phyloP scores from a whole-genome alignment of 148 eudicot species.

The Fallopia convolvulus region DNA sequence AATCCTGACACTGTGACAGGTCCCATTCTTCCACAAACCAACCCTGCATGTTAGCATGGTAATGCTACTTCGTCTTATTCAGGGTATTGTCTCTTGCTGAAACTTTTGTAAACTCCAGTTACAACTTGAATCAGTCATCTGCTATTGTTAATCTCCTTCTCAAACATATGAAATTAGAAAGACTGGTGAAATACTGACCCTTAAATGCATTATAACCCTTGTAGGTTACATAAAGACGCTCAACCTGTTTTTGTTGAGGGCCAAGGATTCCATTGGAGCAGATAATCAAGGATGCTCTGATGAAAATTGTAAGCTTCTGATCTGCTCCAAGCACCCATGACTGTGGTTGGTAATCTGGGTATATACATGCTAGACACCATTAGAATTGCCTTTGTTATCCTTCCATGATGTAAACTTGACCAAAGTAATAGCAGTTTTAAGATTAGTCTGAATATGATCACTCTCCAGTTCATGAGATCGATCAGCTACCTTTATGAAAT shows the following conservation, averaged over 20 bases:
- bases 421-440: not conserved
- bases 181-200: not conserved
- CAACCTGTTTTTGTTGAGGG: conserved; percentile 69
- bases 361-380: not conserved
- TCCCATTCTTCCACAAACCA: conserved; percentile 73
- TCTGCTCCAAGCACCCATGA: not conserved
- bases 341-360: not conserved
- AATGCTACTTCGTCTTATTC: conserved; percentile 46
- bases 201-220: not conserved
- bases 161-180: not conserved
- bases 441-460: not conserved
- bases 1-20: conserved; percentile 81
- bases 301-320: conserved; percentile 4
- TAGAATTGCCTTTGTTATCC: not conserved
- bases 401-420: not conserved
- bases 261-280: conserved; percentile 58
- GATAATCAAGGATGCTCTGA: conserved; percentile 67
- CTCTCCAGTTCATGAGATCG: not conserved
- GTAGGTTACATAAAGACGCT: conserved; percentile 70
- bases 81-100: conserved; percentile 31
- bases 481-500: not conserved
- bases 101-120: not conserved
- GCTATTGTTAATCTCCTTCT: not conserved
- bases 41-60: too few relatives aligned
- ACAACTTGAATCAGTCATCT: not conserved